phyloP scores from a whole-genome alignment of 2,329 filamentous ascomycete species.

The Mariannaea sp. region DNA sequence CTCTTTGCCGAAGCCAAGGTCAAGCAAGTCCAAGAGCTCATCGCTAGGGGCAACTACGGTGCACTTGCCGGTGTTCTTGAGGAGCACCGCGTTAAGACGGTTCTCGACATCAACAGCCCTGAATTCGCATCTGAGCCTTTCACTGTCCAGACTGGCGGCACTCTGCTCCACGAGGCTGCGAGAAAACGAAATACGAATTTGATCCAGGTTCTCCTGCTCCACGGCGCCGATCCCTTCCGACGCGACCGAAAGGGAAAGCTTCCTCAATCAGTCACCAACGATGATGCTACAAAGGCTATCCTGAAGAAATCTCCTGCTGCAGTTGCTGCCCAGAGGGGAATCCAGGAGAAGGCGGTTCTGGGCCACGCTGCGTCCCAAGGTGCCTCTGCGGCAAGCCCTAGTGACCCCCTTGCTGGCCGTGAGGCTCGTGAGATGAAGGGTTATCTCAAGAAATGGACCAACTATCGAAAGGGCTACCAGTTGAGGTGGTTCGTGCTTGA shows the following conservation, averaged over 20 bases:
- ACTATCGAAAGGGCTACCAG: slow-evolving; percentile 97
- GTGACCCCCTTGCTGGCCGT: slow-evolving; percentile 71
- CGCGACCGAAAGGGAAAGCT: slow-evolving; percentile 94
- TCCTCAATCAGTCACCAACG: slow-evolving; percentile 94
- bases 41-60: slow-evolving; percentile 75
- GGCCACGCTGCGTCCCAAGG: slow-evolving; percentile 70
- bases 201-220: slow-evolving; percentile 87
- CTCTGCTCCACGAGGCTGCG: slow-evolving; percentile 89
- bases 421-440: slow-evolving; percentile 97
- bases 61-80: slow-evolving; percentile 78
- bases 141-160: slow-evolving; percentile 84
- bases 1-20: slow-evolving; percentile 88
- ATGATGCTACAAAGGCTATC: slow-evolving; percentile 85
- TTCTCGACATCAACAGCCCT: slow-evolving; percentile 89
- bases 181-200: slow-evolving; percentile 84
- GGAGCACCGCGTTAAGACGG: slow-evolving; percentile 82
- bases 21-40: slow-evolving; percentile 79
- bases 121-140: slow-evolving; percentile 82
- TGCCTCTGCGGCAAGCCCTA: slow-evolving; percentile 55
- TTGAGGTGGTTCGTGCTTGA: slow-evolving; percentile 97
- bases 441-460: slow-evolving; percentile 99
- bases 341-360: slow-evolving; percentile 95
- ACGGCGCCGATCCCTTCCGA: slow-evolving; percentile 94
- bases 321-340: slow-evolving; percentile 89
- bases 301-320: slow-evolving; percentile 94